These are phyloP conservation scores for Cyberlindnera americana DNA, from an alignment of 805 yeast genomes.

Conservation along the genomic window DNA sequence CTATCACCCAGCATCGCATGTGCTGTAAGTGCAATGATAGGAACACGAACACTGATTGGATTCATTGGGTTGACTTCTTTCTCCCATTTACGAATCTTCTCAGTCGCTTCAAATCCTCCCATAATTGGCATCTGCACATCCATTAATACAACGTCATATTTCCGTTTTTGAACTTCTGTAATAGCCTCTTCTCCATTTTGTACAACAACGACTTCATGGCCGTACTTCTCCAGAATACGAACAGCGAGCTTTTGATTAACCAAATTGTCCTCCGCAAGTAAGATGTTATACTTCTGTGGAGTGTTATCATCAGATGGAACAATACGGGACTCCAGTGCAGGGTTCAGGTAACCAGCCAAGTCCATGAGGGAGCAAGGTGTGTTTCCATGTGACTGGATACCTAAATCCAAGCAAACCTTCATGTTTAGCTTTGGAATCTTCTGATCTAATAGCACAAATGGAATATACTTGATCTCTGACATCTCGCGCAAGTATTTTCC, in stretches of 20 bases:
- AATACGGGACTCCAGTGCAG: constrained; percentile 80
- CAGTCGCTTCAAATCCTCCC: constrained; percentile 93
- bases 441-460: constrained; percentile 74
- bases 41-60: constrained; percentile 68
- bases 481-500: constrained; percentile 66
- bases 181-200: constrained; percentile 82
- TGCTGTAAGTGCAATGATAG: constrained; percentile 85
- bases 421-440: constrained; percentile 73
- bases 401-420: constrained; percentile 79
- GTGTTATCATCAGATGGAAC: constrained; percentile 80
- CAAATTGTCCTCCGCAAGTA: constrained; percentile 82
- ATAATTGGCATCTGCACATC: constrained; percentile 94
- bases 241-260: constrained; percentile 88
- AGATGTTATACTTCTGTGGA: constrained; percentile 65
- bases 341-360: constrained; percentile 76
- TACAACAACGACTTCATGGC: constrained; percentile 78
- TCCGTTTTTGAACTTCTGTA: constrained; percentile 62
- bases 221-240: constrained; percentile 77
- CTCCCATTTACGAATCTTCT: constrained; percentile 83
- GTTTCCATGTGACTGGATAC: constrained; percentile 84
- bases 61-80: constrained; percentile 68
- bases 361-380: constrained; percentile 83
- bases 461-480: constrained; percentile 80
- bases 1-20: constrained; percentile 94
- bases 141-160: constrained; percentile 81